Conservation (phyloP, 441 rosid species). For the Cnidoscolus chayamansa region DNA sequence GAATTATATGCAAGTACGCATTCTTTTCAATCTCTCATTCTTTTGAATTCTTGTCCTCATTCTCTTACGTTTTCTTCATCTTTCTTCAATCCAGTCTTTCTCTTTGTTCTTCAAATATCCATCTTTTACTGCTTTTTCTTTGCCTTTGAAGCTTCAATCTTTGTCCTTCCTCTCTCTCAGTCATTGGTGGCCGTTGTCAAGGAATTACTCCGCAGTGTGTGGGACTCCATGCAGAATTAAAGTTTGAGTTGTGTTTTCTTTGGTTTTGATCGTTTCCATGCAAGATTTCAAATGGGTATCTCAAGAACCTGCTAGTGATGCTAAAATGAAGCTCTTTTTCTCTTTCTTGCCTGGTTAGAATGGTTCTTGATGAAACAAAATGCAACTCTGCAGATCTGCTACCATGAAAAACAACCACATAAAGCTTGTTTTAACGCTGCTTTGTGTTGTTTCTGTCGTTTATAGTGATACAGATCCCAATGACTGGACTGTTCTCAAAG, state of each 20-base stretch:
- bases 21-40: not conserved
- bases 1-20: not conserved
- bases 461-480: conserved; percentile 43
- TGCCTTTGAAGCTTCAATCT: not conserved
- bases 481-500: conserved; percentile 49
- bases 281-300: conserved; percentile 30
- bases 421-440: conserved; percentile 28
- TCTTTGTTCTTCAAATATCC: conserved; percentile 10
- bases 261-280: conserved; percentile 13
- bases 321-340: conserved; percentile 27
- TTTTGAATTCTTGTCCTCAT: not conserved
- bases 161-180: not conserved
- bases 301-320: conserved; percentile 23
- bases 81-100: conserved; percentile 14
- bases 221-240: conserved; percentile 11
- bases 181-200: not conserved
- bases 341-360: conserved; percentile 11
- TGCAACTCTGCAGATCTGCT: conserved; percentile 31
- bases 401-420: conserved; percentile 29
- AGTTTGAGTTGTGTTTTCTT: not conserved
- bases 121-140: not conserved
- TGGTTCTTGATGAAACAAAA: conserved; percentile 14
- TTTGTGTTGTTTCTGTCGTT: conserved; percentile 30
- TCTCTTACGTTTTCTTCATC: not conserved
- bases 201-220: not conserved